A percentile compares a stretch with the other conserved stretches of the same genome.
Evolutionary conservation across 352 stramenopile genomes (phyloP).

Genomic region (Blastocystis sp.): DNA sequence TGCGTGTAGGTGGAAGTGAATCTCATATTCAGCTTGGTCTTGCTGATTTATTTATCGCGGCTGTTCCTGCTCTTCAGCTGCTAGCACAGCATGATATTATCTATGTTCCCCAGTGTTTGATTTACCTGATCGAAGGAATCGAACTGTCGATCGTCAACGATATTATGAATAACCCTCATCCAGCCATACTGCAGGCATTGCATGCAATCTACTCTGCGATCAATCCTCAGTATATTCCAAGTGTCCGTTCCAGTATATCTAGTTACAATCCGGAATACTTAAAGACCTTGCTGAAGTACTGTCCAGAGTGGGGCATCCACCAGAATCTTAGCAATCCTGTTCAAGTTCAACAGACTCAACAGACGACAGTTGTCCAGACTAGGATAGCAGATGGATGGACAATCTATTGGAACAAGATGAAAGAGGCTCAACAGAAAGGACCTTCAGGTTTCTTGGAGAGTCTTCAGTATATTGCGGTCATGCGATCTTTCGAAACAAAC

Average conservation of each 20-base stretch:
- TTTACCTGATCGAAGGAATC: conserved; percentile 50
- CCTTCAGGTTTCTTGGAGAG: background rate
- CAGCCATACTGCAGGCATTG: background rate
- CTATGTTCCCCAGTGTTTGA: conserved; percentile 13
- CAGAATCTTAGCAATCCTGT: background rate
- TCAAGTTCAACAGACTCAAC: background rate
- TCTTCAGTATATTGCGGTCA: background rate
- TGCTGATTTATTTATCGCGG: conserved; percentile 25
- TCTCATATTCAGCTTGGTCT: conserved; percentile 42
- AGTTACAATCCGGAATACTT: background rate
- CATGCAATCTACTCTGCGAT: background rate
- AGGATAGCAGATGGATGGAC: background rate
- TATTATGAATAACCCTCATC: background rate
- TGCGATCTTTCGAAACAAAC: background rate
- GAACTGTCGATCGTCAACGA: background rate
- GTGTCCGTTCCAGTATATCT: background rate
- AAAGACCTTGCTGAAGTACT: background rate
- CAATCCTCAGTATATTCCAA: background rate
- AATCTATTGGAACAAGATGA: conserved; percentile 5
- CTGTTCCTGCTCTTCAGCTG: background rate
- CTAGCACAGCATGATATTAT: background rate
- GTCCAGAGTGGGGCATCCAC: background rate
- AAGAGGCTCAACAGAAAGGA: background rate
- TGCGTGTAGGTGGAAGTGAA: conserved; percentile 3
- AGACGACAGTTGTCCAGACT: background rate